phyloP scores from a whole-genome alignment of 768 basidiomycete species.

The Lepiota brunneoincarnata region DNA sequence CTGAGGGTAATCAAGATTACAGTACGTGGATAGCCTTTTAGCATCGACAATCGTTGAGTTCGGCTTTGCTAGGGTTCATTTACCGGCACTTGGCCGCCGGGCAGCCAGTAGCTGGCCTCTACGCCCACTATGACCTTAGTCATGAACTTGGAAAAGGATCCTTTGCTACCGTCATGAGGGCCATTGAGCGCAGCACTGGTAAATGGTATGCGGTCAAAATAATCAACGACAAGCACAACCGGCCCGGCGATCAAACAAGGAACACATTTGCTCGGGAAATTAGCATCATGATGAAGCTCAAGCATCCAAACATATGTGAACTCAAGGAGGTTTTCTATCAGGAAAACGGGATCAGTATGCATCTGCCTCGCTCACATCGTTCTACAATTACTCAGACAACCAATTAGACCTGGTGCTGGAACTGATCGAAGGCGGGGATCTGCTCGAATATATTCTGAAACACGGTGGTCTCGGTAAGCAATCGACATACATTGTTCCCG shows the following conservation, averaged over 20 bases:
- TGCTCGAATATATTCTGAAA: constrained; percentile 76
- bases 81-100: constrained; percentile 62
- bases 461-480: constrained; percentile 57
- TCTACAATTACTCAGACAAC: constrained; percentile 15
- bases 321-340: constrained; percentile 77
- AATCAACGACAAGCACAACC: constrained; percentile 51
- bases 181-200: constrained; percentile 68
- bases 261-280: constrained; percentile 66
- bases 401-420: constrained; percentile 76
- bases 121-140: constrained; percentile 63
- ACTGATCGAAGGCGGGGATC: constrained; percentile 83
- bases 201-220: constrained; percentile 86
- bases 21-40: constrained; percentile 41
- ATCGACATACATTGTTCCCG: background rate
- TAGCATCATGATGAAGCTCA: constrained; percentile 69
- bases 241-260: constrained; percentile 27
- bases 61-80: constrained; percentile 52
- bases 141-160: constrained; percentile 84
- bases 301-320: constrained; percentile 82
- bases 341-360: constrained; percentile 54
- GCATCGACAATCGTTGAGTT: background rate
- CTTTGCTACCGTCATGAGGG: constrained; percentile 89
- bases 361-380: constrained; percentile 17
- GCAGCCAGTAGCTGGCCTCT: constrained; percentile 49
- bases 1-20: constrained; percentile 59